phyloP scores from a whole-genome alignment of 208 protist species.

The Sergeia podlipaevii region DNA sequence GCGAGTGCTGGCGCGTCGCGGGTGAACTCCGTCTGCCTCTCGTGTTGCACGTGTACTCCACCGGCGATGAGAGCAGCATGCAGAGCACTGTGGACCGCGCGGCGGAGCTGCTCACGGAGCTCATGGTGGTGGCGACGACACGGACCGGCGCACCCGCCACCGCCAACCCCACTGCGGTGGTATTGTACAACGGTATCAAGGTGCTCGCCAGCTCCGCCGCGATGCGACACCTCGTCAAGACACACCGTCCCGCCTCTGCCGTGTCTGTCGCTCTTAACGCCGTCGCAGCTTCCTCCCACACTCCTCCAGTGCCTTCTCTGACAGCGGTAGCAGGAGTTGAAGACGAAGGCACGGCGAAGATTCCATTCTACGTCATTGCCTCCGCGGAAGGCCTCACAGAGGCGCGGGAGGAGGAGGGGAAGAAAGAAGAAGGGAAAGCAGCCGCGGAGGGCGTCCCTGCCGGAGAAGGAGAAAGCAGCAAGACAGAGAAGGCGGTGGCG shows the following conservation, averaged over 20 bases:
- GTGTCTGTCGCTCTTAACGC: no score
- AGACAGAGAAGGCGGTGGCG: neutral
- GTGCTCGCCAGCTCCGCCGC: conserved; percentile 37
- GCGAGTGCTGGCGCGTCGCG: conserved; percentile 42
- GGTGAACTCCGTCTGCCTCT: conserved; percentile 44
- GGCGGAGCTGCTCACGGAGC: conserved; percentile 48
- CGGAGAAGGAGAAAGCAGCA: neutral
- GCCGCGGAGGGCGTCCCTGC: neutral
- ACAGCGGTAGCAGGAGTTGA: no score
- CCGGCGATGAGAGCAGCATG: conserved; percentile 12
- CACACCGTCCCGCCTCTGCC: conserved; percentile 15
- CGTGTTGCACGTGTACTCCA: conserved; percentile 48
- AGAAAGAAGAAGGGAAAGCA: conserved; percentile 6
- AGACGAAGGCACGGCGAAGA: neutral
- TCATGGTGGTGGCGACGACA: conserved; percentile 15
- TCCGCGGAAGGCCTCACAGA: conserved; percentile 50
- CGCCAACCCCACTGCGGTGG: conserved; percentile 31
- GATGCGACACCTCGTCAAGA: conserved; percentile 40
- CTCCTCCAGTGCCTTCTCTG: neutral
- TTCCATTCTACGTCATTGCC: conserved; percentile 46
- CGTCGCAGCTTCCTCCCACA: no score
- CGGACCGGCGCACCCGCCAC: neutral
- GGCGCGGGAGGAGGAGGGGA: neutral
- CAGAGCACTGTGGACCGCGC: conserved; percentile 42
- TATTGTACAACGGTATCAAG: conserved; percentile 58